phyloP scores from a whole-genome alignment of 2,329 filamentous ascomycete genomes.

The Trichoderma simmonsii region DNA sequence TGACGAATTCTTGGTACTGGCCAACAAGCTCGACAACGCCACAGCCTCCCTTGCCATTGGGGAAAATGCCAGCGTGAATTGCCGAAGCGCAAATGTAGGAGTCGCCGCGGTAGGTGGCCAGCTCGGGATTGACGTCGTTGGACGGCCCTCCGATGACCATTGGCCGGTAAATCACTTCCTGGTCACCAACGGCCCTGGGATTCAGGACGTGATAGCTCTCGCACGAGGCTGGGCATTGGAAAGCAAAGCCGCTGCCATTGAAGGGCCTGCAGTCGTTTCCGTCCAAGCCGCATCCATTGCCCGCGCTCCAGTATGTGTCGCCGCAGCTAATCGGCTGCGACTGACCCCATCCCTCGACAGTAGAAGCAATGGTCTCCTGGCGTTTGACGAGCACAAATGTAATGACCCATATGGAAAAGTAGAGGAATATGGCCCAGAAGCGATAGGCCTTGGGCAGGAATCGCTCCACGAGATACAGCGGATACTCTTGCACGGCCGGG shows the following conservation, averaged over 20 bases:
- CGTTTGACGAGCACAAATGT: constrained; percentile 67
- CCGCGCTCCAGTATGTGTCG: constrained; percentile 66
- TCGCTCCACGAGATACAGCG: constrained; percentile 60
- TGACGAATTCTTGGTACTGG: constrained; percentile 59
- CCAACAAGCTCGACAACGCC: constrained; percentile 76
- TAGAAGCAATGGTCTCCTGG: constrained; percentile 55
- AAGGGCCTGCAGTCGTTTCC: constrained; percentile 75
- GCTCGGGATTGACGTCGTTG: constrained; percentile 36
- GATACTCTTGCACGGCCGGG: constrained; percentile 64
- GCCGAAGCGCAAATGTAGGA: constrained; percentile 84
- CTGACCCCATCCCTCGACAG: constrained; percentile 65
- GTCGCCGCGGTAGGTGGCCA: constrained; percentile 76
- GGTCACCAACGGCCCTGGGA: constrained; percentile 70
- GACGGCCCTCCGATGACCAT: constrained; percentile 67
- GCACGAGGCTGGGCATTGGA: constrained; percentile 73
- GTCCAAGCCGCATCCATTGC: constrained; percentile 71
- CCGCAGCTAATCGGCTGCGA: constrained; percentile 66
- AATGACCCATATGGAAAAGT: constrained; percentile 65
- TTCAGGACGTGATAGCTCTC: constrained; percentile 63
- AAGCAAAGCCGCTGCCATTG: constrained; percentile 64
- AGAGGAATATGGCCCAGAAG: constrained; percentile 55
- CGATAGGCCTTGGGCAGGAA: constrained; percentile 60
- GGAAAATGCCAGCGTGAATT: constrained; percentile 77
- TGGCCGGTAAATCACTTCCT: constrained; percentile 61
- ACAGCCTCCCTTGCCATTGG: constrained; percentile 70